Conservation (phyloP, 352 stramenopile genomes). For the Pythium angustatum region DNA sequence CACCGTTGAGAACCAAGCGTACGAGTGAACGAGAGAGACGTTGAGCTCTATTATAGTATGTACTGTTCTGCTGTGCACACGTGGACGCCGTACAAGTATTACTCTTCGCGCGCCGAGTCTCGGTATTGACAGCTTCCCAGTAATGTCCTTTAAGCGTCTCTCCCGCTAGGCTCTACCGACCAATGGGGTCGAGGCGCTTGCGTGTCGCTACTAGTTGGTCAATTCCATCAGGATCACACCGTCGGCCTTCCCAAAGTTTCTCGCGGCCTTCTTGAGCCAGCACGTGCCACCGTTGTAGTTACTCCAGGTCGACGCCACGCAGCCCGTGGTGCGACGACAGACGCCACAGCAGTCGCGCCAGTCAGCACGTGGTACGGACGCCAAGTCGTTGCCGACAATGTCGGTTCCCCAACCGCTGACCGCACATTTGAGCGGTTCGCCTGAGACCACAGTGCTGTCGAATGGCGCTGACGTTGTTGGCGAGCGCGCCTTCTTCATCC, state of each 20-base stretch:
- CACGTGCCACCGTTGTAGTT: conserved; percentile 52
- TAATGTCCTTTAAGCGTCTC: no score
- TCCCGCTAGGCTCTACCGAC: no score
- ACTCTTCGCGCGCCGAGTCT: no score
- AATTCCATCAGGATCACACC: no score
- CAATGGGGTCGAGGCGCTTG: background rate
- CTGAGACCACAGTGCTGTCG: conserved; percentile 2
- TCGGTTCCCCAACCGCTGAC: background rate
- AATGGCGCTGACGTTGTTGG: background rate
- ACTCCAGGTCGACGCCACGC: conserved; percentile 31
- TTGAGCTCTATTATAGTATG: no score
- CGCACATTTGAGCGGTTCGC: background rate
- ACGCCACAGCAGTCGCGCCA: background rate
- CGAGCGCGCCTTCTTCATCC: conserved; percentile 22
- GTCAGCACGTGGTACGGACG: background rate
- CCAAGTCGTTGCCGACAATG: background rate
- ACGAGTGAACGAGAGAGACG: no score
- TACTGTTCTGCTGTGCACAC: no score
- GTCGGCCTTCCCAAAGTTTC: no score
- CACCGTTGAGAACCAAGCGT: no score
- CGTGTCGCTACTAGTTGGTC: background rate
- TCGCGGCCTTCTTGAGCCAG: conserved; percentile 54
- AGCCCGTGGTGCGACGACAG: background rate
- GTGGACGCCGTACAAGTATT: no score
- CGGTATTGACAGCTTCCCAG: no score